Evolutionary conservation across 495 filamentous ascomycete genomes (phyloP).

Genomic region (Trichocladium uniseriatum): DNA sequence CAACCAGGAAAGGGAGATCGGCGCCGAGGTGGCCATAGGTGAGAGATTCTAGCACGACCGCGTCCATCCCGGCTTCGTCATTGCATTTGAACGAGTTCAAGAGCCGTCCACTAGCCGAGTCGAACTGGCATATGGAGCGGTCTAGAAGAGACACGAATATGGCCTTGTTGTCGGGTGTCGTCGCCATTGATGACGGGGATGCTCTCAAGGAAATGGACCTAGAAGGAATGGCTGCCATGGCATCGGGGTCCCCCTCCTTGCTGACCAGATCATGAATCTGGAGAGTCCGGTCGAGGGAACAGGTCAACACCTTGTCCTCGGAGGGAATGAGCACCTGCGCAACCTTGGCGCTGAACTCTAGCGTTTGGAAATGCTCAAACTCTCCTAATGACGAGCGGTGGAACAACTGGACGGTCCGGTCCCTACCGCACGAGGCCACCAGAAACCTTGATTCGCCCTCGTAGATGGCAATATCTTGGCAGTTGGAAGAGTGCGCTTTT

Average conservation of each 20-base stretch:
- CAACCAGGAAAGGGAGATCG: constrained; percentile 53
- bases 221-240: constrained; percentile 64
- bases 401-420: constrained; percentile 87
- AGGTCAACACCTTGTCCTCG: constrained; percentile 62
- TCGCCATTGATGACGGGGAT: constrained; percentile 74
- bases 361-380: constrained; percentile 43
- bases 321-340: constrained; percentile 40
- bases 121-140: constrained; percentile 67
- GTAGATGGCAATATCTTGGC: constrained; percentile 67
- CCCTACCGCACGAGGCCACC: constrained; percentile 72
- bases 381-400: constrained; percentile 40
- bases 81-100: constrained; percentile 67
- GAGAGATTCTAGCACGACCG: constrained; percentile 72
- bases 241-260: constrained; percentile 56
- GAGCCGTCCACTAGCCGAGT: constrained; percentile 60
- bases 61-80: constrained; percentile 67
- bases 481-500: constrained; percentile 80
- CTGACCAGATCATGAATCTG: constrained; percentile 68
- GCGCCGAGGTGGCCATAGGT: constrained; percentile 42
- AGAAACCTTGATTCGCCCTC: constrained; percentile 46
- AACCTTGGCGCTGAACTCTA: constrained; percentile 41
- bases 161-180: constrained; percentile 53
- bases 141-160: constrained; percentile 72
- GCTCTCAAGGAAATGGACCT: constrained; percentile 73
- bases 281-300: constrained; percentile 79